phyloP scores from a whole-genome alignment of 495 filamentous ascomycete species.

The Neurospora sp. region DNA sequence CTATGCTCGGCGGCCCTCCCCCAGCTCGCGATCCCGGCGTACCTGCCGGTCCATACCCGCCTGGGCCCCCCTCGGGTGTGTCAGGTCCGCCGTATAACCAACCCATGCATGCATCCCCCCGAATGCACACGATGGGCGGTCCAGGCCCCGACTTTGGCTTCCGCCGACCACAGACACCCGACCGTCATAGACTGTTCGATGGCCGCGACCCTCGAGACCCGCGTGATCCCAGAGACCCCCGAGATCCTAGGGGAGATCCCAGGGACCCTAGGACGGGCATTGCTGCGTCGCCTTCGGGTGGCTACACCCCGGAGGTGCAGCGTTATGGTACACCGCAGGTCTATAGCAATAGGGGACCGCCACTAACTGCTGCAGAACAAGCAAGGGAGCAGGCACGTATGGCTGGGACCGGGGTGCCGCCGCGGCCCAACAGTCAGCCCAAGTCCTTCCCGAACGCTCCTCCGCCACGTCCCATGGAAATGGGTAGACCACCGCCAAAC shows the following conservation, averaged over 20 bases:
- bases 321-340: conserved; percentile 45
- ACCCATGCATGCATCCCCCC: conserved; percentile 41
- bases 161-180: conserved; percentile 65
- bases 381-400: conserved; percentile 32
- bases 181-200: conserved; percentile 45
- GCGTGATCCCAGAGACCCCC: background rate
- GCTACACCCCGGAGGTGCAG: conserved; percentile 42
- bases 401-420: conserved; percentile 27
- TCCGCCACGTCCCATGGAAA: conserved; percentile 28
- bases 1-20: conserved; percentile 69
- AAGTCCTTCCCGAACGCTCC: conserved; percentile 33
- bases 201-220: conserved; percentile 9
- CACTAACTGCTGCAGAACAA: conserved; percentile 29
- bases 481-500: conserved; percentile 26
- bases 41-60: conserved; percentile 40
- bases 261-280: conserved; percentile 32
- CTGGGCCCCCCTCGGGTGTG: conserved; percentile 40
- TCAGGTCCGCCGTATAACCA: conserved; percentile 34
- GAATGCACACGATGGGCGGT: conserved; percentile 27
- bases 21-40: conserved; percentile 40
- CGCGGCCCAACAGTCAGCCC: conserved; percentile 42
- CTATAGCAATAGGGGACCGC: conserved; percentile 31
- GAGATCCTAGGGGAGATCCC: background rate
- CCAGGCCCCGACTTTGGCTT: conserved; percentile 45
- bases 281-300: conserved; percentile 36